A percentile compares a stretch with the other conserved stretches of the same genome.
phyloP scores from a whole-genome alignment of 2,329 filamentous ascomycete species.

The Elsinoe australis region DNA sequence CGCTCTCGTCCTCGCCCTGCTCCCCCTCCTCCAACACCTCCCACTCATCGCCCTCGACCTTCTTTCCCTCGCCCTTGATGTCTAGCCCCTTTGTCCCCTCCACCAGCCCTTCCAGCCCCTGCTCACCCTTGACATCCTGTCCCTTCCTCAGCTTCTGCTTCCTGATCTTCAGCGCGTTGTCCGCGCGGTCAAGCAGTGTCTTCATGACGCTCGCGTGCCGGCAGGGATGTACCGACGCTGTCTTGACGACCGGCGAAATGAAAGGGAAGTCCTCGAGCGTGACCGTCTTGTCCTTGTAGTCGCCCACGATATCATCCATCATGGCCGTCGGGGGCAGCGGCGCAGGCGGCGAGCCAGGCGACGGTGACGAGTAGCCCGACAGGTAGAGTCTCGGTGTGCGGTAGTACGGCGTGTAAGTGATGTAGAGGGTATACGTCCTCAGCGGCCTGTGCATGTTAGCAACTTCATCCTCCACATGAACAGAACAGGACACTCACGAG shows the following conservation, averaged over 20 bases:
- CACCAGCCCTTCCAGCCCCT: constrained; percentile 76
- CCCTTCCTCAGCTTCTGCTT: constrained; percentile 66
- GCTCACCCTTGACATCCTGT: constrained; percentile 40
- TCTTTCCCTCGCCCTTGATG: constrained; percentile 51
- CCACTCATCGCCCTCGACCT: constrained; percentile 52
- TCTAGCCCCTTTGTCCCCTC: constrained; percentile 60
- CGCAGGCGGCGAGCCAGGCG: constrained; percentile 50
- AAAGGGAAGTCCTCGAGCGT: constrained; percentile 97
- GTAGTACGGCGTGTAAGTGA: constrained; percentile 95
- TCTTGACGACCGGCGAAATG: constrained; percentile 85
- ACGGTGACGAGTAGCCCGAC: constrained; percentile 68
- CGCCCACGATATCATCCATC: constrained; percentile 95
- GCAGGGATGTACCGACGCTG: constrained; percentile 94
- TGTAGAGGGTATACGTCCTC: constrained; percentile 96
- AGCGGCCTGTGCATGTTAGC: constrained; percentile 53
- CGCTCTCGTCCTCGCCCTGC: constrained; percentile 64
- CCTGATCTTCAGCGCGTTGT: constrained; percentile 82
- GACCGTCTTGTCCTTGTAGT: constrained; percentile 98
- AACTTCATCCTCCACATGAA: constrained; percentile 19
- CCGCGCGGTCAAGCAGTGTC: constrained; percentile 86
- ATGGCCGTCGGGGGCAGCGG: constrained; percentile 75
- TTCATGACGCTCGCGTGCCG: constrained; percentile 98
- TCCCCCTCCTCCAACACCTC: constrained; percentile 49
- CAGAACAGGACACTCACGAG: constrained; percentile 41
- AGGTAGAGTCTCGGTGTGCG: constrained; percentile 91